Percentiles rank a stretch among this genome's conserved stretches.
phyloP scores from a whole-genome alignment of 257 asterid species.

The Hygrophila difformis region DNA sequence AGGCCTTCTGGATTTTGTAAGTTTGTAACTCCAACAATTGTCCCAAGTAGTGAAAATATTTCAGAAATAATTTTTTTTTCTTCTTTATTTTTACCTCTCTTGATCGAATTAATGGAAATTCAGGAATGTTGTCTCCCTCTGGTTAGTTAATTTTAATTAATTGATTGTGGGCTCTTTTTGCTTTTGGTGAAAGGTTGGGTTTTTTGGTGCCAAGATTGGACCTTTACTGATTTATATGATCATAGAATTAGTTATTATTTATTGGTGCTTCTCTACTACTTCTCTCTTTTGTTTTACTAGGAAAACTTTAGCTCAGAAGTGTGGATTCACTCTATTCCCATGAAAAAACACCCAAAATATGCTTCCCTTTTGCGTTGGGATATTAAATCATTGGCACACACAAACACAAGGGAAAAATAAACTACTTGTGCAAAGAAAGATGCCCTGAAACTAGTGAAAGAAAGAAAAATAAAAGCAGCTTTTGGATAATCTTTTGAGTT shows the following conservation, averaged over 20 bases:
- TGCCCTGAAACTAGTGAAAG: slow-evolving; percentile 49
- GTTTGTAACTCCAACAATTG: slow-evolving; percentile 6
- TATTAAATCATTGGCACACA: slow-evolving; percentile 19
- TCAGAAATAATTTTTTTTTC: no score
- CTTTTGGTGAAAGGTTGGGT: no score
- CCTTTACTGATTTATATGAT: no score
- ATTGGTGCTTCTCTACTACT: no score
- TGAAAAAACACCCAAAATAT: slow-evolving; percentile 1
- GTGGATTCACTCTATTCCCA: slow-evolving; percentile 10
- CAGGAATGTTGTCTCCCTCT: no score
- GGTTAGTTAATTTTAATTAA: no score
- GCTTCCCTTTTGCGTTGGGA: slow-evolving; percentile 8
- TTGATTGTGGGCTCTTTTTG: no score
- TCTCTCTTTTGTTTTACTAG: no score
- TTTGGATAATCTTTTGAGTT: slow-evolving; percentile 42
- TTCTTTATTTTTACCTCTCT: no score
- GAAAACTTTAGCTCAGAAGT: slow-evolving; percentile 6
- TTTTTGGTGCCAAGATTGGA: no score
- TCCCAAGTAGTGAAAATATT: slow-evolving; percentile 17
- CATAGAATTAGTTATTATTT: no score
- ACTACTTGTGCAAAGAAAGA: slow-evolving; percentile 49
- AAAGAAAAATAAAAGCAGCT: slow-evolving; percentile 37
- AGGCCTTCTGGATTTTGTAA: slow-evolving; percentile 15
- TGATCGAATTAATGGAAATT: no score
- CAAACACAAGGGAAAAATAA: background rate